phyloP scores from a whole-genome alignment of 257 asterid species.

The Prunella vulgaris region DNA sequence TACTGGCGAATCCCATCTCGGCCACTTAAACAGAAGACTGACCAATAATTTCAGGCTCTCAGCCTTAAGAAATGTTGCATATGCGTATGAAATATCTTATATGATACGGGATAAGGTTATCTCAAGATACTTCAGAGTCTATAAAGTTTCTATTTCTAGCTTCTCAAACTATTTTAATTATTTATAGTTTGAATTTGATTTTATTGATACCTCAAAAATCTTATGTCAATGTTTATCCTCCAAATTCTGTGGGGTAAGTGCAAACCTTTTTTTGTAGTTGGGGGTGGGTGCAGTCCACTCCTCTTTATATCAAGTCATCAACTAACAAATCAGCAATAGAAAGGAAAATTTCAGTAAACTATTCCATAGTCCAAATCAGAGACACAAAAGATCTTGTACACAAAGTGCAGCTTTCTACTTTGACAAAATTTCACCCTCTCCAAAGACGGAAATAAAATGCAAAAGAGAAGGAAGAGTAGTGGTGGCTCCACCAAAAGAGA shows the following conservation, averaged over 20 bases:
- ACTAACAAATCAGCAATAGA: neutral
- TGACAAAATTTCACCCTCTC: too few relatives aligned
- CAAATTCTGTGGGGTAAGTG: neutral
- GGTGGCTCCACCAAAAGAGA: neutral
- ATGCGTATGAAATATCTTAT: neutral
- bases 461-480: neutral
- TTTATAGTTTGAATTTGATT: neutral
- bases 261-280: neutral
- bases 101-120: neutral
- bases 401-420: too few relatives aligned
- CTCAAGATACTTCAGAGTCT: neutral
- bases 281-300: neutral
- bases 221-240: neutral
- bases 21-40: neutral
- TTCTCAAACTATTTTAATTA: neutral
- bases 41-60: neutral
- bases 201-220: neutral
- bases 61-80: neutral
- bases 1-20: slow-evolving; percentile 5
- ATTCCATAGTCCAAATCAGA: neutral
- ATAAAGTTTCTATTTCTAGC: neutral
- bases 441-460: neutral
- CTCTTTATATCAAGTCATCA: neutral
- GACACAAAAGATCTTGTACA: neutral
- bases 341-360: neutral